A percentile compares a stretch with the other conserved stretches of the same genome.
Conservation (phyloP, 768 basidiomycete species). For the Chalciporus sphaerocephalus region DNA sequence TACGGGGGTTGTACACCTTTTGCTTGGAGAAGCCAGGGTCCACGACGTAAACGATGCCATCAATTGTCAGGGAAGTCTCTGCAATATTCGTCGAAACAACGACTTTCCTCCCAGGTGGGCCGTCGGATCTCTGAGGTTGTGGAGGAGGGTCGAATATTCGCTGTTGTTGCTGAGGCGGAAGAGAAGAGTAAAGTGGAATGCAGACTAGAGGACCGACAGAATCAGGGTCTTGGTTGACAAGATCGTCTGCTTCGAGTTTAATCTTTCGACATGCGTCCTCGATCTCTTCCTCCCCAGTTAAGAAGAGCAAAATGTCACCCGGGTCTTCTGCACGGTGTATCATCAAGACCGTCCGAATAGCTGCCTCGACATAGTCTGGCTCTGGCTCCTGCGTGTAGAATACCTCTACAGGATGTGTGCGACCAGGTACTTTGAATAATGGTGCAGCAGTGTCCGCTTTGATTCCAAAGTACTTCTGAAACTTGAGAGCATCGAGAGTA, state of each 20-base stretch:
- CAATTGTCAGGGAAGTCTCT: slow-evolving; percentile 95
- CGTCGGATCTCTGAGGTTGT: slow-evolving; percentile 48
- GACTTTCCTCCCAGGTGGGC: slow-evolving; percentile 88
- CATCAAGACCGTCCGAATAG: slow-evolving; percentile 93
- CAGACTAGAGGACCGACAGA: slow-evolving; percentile 84
- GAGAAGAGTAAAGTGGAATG: slow-evolving; percentile 91
- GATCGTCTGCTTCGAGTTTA: slow-evolving; percentile 83
- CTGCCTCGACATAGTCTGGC: slow-evolving; percentile 94
- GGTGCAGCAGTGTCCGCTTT: slow-evolving; percentile 49
- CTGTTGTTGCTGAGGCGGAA: slow-evolving; percentile 93
- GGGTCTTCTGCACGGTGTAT: slow-evolving; percentile 94
- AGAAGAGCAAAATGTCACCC: slow-evolving; percentile 90
- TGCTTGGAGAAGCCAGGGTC: slow-evolving; percentile 98
- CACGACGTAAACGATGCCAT: slow-evolving; percentile 99
- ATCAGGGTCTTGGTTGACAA: slow-evolving; percentile 63
- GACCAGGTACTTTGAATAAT: slow-evolving; percentile 85
- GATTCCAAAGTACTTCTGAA: slow-evolving; percentile 87
- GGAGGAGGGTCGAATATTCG: slow-evolving; percentile 94
- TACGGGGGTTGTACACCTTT: slow-evolving; percentile 96
- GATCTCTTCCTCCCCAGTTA: slow-evolving; percentile 98
- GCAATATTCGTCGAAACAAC: slow-evolving; percentile 97
- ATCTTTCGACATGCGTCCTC: slow-evolving; percentile 95
- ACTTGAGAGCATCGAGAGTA: slow-evolving; percentile 93
- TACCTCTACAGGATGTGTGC: slow-evolving; percentile 93
- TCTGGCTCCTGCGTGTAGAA: slow-evolving; percentile 92